Evolutionary conservation across 768 basidiomycete species (phyloP), one percentile per base, ranked within the genome.

Genomic region (Rhodotorula paludigena): DNA sequence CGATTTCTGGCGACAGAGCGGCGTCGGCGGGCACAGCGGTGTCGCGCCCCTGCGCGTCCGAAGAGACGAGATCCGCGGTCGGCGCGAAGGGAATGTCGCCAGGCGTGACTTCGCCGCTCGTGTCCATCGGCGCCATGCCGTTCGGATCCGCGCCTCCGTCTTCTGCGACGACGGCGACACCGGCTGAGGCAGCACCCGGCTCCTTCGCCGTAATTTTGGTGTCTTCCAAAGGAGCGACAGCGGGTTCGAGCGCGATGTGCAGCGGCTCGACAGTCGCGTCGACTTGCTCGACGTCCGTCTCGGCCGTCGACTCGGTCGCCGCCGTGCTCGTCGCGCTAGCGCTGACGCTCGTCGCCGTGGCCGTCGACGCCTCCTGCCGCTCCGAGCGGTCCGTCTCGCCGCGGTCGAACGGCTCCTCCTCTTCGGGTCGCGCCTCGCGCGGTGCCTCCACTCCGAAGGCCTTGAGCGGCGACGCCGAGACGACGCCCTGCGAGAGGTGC

Each of bases 401-500:
- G n/a, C n/a, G n/a, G n/a, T n/a, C n/a, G n/a, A n/a, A n/a, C n/a
- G n/a, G n/a, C n/a, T n/a, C n/a, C n/a, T n/a, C n/a, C n/a, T n/a
- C n/a, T 8, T 45, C 44, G 16, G 59, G 68, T 4, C 44, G 36
- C 30, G 16, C 28, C 33, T 45, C 4, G 35, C 35, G 44, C 33
- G 21, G 45, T 8, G 57, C 8, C 8, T 11, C 21, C 33, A 47
- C 36, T 1, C 21, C 16, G 48, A 30, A 9, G 39, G 5, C 23
- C 8, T 42, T 8, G 48, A 42, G 30, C 3, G 23, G 21, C 8
- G 23, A 16, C 35, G 52, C 9, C 15, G 54, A 15, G 23, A 28
- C 41, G 10, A 21, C 15, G 36, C 12, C 41, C 21, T 38, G 35
- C n/a, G 65, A 52, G 60, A 82, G 78, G 75, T 92, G 89, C 18